Conservation (phyloP, 345 rosid genomes). For the Dipteronia sinensis region DNA sequence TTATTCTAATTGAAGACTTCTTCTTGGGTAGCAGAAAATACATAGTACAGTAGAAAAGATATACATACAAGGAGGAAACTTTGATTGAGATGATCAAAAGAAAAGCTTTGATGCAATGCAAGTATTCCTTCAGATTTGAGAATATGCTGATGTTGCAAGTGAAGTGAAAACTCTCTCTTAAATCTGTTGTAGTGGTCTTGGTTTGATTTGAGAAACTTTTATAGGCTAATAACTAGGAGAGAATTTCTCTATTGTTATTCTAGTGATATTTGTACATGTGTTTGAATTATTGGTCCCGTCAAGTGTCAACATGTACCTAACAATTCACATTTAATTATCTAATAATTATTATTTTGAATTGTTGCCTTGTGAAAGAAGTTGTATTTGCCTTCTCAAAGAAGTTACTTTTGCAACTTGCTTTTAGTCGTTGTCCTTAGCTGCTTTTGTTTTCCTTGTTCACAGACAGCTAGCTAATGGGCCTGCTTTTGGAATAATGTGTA, state of each 20-base stretch:
- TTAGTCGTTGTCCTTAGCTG: neutral
- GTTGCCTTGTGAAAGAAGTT: neutral
- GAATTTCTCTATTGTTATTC: neutral
- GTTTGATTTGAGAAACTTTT: constrained; percentile 1
- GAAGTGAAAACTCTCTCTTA: too few relatives aligned
- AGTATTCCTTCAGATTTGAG: neutral
- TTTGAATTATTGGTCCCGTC: neutral
- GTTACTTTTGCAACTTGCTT: neutral
- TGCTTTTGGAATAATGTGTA: neutral
- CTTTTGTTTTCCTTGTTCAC: neutral
- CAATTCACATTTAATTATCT: too few relatives aligned
- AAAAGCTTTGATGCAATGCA: neutral
- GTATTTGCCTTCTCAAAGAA: neutral
- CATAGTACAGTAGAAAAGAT: neutral
- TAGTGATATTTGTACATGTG: too few relatives aligned
- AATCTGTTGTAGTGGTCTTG: neutral
- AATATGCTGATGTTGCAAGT: neutral
- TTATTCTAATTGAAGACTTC: neutral
- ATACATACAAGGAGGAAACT: neutral
- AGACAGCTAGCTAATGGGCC: too few relatives aligned
- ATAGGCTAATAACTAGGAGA: neutral
- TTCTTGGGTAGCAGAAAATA: neutral
- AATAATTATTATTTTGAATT: too few relatives aligned
- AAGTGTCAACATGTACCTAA: neutral
- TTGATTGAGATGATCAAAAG: neutral